Base-by-base conservation (phyloP, 768 basidiomycete genomes). In the Panellus pusillus region DNA sequence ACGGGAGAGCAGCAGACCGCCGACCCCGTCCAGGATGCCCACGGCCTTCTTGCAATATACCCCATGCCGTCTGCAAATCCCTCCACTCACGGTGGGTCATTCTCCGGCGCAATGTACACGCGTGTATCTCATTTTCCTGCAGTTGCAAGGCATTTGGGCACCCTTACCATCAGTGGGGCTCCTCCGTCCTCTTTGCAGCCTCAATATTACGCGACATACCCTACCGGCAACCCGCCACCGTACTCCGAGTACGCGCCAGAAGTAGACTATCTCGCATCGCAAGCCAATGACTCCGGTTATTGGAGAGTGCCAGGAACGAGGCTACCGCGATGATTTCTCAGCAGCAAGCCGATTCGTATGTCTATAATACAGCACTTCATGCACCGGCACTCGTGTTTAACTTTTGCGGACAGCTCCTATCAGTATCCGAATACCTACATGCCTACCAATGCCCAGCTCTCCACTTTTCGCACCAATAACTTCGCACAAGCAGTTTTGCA, bases 31-130 rank as follows among this genome's bases (percentile, higher is more conserved):
- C 83, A 87, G 45, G 82, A 84, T 66, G 83, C 87, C 2, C 88
- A 89, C 57, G 70, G 78, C 47, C 69, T 91, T 20, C 75, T 89
- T 42, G 79, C 82, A 4, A 74, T 79, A 31, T 91, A 89, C 66
- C 87, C 90, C 36, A 77, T 86, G 63, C 86, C 86, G 36, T 90
- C 89, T 54, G 84, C 86, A 24, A 87, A 84, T 4, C 88, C 89
- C n/a, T 80, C 87, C 8, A 76, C 82, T 35, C 89, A 91, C 64
- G 87, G 90, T 89, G 64, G 57, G 70, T 61, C 40, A 31, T 41
- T 36, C 57, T 28, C 17, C 28, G 19, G 41, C 41, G 48, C 47
- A n/a, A 13, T 18, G 12, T 32, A 19, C 36, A 20, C 27, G 38
- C 54, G 46, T 28, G 42, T 28, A 45, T 55, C 55, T 18, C 63